Base-by-base conservation (phyloP, 2,329 filamentous ascomycete species). In the Onygenales sp. region DNA sequence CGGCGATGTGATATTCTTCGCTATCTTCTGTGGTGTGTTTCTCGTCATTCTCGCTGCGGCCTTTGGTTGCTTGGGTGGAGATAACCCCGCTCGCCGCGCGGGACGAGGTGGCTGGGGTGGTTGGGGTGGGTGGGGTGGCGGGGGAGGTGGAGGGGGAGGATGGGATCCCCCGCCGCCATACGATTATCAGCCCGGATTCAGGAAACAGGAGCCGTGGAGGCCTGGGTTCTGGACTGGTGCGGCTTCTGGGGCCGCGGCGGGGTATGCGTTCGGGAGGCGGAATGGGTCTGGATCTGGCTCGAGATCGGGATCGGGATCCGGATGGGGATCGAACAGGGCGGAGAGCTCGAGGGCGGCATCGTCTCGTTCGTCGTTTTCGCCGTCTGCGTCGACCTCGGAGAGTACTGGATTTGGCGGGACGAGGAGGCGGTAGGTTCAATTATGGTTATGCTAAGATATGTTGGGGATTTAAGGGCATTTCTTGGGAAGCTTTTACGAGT, bases 221-320 rank as follows among this genome's bases (percentile, higher is more conserved):
- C 74, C 74, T 1, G 74, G 74, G 1, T 76, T 76, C 53, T 76
- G 73, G 74, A 67, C 72, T 21, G 74, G 74, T 21, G 69, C 68
- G 9, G 56, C 70, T 42, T 65, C 70, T 45, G 74, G 74, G 51
- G 68, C 64, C 7, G 67, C 69, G 13, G 67, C 70, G 32, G 73
- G 71, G 9, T 76, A 75, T 62, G 59, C 65, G 2, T 58, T 72
- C 42, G 72, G 71, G 13, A 69, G 61, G 50, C 54, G 60, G 63
- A 56, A 64, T 33, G 34, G 46, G 14, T 37, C 45, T 7, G 45
- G 14, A 14, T 49, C 45, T 13, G 17, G 45, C 7, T 21, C 33
- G 8, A 34, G 45, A 47, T 47, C 44, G 11, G 34, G 34, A 8
- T 37, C 13, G 34, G 45, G 45, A n/a, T 47, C 21, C n/a, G 45